Evolutionary conservation across 2,329 filamentous ascomycete species (phyloP), one percentile per base, ranked within the genome.

Genomic region (Celoporthe dispersa): DNA sequence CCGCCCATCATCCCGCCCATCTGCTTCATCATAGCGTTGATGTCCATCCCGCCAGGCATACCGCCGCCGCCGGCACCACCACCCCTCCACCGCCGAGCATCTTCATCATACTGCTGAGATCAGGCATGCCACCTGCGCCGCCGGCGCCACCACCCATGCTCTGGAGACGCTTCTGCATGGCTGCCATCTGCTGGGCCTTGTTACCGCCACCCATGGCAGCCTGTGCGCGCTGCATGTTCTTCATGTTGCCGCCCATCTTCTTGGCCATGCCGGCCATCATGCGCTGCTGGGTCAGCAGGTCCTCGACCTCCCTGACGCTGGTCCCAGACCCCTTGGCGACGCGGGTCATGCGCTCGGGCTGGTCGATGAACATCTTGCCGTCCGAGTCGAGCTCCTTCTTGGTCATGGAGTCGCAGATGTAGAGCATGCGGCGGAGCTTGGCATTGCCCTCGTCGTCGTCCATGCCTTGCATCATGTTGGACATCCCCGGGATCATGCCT

Each of bases 201-300:
- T 97, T 97, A 39, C 91, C 92, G 60, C 94, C 94, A 37, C 91
- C 93, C 90, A 98, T 94, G 73, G 93, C 93, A 68, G 92, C 92
- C 81, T 98, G 94, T 0, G 94, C 94, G 66, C 91, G 90, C 80
- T 98, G 94, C 91, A 98, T 97, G 79, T 98, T 97, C 84, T 96
- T 96, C 92, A 97, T 97, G 79, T 93, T 94, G 53, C 94, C 94
- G 70, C 96, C 95, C 90, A 99, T 97, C 84, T 97, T 97, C 90
- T 98, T 99, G 64, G 96, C 96, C 94, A 99, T 98, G 70, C 93
- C 93, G 0, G 94, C 93, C 96, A 99, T 99, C 92, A 98, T 97
- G 75, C 93, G 91, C 80, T 98, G 95, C 82, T 99, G 96, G 0
- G 94, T 97, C n/a, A 99, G 87, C 8, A 99, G 85, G 77, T 99